Conservation (phyloP, 805 yeast species). For the Monosporozyma yasuniensis region DNA sequence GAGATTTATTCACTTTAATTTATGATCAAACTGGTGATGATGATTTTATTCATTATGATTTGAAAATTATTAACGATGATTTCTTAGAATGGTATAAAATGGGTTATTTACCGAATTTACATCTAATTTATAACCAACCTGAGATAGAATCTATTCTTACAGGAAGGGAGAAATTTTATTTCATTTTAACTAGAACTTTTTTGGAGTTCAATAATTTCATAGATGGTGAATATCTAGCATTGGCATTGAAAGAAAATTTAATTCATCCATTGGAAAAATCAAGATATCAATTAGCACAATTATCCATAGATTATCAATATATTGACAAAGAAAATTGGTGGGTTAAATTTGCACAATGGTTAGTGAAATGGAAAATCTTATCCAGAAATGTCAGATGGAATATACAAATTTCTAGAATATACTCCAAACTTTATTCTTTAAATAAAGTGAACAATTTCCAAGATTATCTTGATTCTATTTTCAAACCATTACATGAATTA, state of each 20-base stretch:
- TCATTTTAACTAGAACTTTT: slow-evolving; percentile 27
- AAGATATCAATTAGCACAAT: slow-evolving; percentile 31
- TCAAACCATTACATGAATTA: slow-evolving; percentile 24
- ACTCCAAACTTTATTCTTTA: slow-evolving; percentile 13
- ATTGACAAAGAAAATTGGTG: slow-evolving; percentile 20
- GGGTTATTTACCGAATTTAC: slow-evolving; percentile 15
- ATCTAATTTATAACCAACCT: slow-evolving; percentile 11
- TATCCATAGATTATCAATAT: slow-evolving; percentile 28
- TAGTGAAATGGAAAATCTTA: slow-evolving; percentile 29
- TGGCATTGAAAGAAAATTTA: slow-evolving; percentile 26
- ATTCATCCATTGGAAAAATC: slow-evolving; percentile 28
- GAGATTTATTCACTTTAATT: slow-evolving; percentile 15
- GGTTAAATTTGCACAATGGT: slow-evolving; percentile 29
- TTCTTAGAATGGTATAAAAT: slow-evolving; percentile 16
- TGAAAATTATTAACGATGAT: slow-evolving; percentile 23
- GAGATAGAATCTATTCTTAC: slow-evolving; percentile 1
- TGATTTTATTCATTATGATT: slow-evolving; percentile 10
- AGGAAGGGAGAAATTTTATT: slow-evolving; percentile 18
- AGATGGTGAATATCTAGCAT: slow-evolving; percentile 31
- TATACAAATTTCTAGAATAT: slow-evolving; percentile 28
- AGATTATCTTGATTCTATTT: slow-evolving; percentile 26
- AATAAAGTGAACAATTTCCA: slow-evolving; percentile 22
- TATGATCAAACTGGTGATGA: not conserved
- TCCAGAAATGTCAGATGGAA: slow-evolving; percentile 34
- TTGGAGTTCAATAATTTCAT: slow-evolving; percentile 30